Percentiles rank a stretch among this genome's conserved stretches.
Conservation (phyloP, 2,329 filamentous ascomycete species). For the Ascochyta lentis region DNA sequence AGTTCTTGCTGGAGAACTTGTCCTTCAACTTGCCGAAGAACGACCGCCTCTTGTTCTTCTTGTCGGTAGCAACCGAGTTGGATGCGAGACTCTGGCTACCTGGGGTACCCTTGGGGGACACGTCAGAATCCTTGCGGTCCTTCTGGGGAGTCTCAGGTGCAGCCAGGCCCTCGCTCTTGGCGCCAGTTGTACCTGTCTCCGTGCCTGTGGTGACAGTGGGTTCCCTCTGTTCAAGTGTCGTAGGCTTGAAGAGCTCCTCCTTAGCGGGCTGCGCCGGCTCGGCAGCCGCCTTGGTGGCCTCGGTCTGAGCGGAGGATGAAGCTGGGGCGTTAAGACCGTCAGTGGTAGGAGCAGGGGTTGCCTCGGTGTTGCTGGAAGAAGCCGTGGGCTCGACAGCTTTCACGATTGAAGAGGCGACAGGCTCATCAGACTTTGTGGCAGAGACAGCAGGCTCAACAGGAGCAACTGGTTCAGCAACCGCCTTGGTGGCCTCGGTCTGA, state of each 20-base stretch:
- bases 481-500: slow-evolving; percentile 39
- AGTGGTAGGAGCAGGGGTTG: slow-evolving; percentile 10
- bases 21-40: slow-evolving; percentile 59
- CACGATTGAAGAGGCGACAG: not conserved
- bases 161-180: slow-evolving; percentile 28
- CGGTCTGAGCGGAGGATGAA: slow-evolving; percentile 35
- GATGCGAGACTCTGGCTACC: slow-evolving; percentile 45
- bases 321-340: slow-evolving; percentile 49
- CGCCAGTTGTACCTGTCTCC: slow-evolving; percentile 41
- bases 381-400: slow-evolving; percentile 2
- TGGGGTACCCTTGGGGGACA: slow-evolving; percentile 49
- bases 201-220: slow-evolving; percentile 52
- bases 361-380: slow-evolving; percentile 17
- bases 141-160: slow-evolving; percentile 39
- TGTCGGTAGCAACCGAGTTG: slow-evolving; percentile 38
- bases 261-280: slow-evolving; percentile 50
- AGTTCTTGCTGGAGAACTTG: slow-evolving; percentile 49
- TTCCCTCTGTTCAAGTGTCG: slow-evolving; percentile 47
- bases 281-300: slow-evolving; percentile 31
- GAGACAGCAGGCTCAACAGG: slow-evolving; percentile 1
- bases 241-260: slow-evolving; percentile 50
- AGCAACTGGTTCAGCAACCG: slow-evolving; percentile 45
- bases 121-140: slow-evolving; percentile 32
- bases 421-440: no score
- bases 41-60: slow-evolving; percentile 57